These are phyloP conservation scores for Clonostachys byssicola DNA, from an alignment of 2,329 filamentous ascomycete genomes.

Conservation along the genomic window DNA sequence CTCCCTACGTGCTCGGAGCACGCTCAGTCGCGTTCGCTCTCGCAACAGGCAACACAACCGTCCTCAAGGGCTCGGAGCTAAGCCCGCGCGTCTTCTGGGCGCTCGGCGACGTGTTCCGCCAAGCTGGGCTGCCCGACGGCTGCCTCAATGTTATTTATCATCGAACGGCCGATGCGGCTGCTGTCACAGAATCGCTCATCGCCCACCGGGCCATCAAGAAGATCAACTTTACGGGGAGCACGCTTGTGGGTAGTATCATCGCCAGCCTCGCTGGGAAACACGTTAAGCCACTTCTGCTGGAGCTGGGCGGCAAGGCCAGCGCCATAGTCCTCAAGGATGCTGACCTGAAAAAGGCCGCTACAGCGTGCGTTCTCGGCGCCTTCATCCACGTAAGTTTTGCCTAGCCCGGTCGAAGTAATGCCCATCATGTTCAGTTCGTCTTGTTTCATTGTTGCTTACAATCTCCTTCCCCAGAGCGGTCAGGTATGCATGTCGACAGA, in stretches of 20 bases:
- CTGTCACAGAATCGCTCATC: constrained; percentile 65
- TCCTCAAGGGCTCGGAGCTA: constrained; percentile 69
- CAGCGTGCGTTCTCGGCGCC: constrained; percentile 63
- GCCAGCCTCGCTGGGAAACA: constrained; percentile 65
- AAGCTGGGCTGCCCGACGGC: constrained; percentile 74
- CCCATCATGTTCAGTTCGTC: no score
- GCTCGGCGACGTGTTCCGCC: constrained; percentile 59
- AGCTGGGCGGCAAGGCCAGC: constrained; percentile 79
- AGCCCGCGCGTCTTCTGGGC: constrained; percentile 61
- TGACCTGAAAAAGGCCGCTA: constrained; percentile 67
- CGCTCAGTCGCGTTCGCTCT: constrained; percentile 59
- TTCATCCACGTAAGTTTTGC: constrained; percentile 53
- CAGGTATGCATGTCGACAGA: constrained; percentile 89
- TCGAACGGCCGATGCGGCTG: constrained; percentile 61
- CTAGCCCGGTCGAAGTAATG: no score
- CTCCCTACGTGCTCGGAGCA: constrained; percentile 49
- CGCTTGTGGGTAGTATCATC: constrained; percentile 69
- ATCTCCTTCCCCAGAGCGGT: constrained; percentile 30
- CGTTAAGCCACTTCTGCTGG: constrained; percentile 76
- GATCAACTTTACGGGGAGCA: constrained; percentile 83
- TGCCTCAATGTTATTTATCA: constrained; percentile 69
- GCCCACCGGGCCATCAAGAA: constrained; percentile 66
- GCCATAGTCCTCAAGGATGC: constrained; percentile 80
- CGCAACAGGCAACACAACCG: constrained; percentile 72
- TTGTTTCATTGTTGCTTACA: no score